Conservation (phyloP, 2,329 filamentous ascomycete species). For the Aspergillus fumigatus region DNA sequence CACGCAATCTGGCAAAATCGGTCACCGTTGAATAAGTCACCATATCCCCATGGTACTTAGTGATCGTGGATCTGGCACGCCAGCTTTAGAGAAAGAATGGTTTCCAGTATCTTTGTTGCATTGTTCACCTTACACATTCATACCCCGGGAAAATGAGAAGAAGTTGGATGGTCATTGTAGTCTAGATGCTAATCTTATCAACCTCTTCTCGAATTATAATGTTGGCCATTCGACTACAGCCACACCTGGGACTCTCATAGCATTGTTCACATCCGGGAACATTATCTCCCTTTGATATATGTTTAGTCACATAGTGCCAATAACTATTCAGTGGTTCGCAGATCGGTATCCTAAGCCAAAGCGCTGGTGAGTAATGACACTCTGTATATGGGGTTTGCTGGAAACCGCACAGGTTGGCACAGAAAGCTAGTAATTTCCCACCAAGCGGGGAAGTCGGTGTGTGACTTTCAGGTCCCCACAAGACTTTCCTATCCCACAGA, state of each 20-base stretch:
- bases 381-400: not conserved
- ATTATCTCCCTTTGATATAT: not conserved
- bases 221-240: not conserved
- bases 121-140: not conserved
- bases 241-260: not conserved
- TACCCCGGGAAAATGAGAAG: not conserved
- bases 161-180: not conserved
- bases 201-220: not conserved
- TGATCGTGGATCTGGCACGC: not conserved
- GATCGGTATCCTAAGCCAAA: not conserved
- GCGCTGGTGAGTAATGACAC: not conserved
- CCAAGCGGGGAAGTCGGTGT: not conserved
- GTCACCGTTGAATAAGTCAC: conserved; percentile 85
- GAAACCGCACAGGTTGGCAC: not conserved
- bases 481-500: not conserved
- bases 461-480: not conserved
- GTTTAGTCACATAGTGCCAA: not conserved
- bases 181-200: not conserved
- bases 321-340: not conserved
- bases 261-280: not conserved
- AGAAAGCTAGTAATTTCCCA: not conserved
- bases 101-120: not conserved
- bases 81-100: not conserved
- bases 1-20: conserved; percentile 96
- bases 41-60: not conserved